Percentiles rank a stretch among this genome's conserved stretches.
Conservation (phyloP, 768 basidiomycete species). For the Rossbeevera mucosa region DNA sequence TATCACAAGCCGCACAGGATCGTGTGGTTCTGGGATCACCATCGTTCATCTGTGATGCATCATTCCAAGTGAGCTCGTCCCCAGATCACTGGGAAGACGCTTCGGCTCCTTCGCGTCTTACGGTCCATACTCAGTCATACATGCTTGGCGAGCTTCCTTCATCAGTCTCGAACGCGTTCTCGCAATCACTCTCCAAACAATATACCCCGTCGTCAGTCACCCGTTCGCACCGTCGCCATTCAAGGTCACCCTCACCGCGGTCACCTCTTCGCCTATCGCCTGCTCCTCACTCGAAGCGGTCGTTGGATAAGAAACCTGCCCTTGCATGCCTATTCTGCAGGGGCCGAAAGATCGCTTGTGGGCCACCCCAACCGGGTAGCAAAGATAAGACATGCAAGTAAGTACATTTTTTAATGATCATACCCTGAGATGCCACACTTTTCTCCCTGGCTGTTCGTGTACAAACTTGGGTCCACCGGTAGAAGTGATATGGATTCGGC, state of each 20-base stretch:
- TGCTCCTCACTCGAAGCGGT: slow-evolving; percentile 20
- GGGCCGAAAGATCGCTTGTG: slow-evolving; percentile 66
- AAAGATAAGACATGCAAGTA: slow-evolving; percentile 63
- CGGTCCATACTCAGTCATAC: slow-evolving; percentile 14
- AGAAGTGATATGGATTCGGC: slow-evolving; percentile 8
- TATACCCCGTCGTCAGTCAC: slow-evolving; percentile 10
- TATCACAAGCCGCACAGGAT: slow-evolving; percentile 15
- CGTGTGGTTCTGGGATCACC: slow-evolving; percentile 9
- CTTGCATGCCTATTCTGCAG: slow-evolving; percentile 64
- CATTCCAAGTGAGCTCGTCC: slow-evolving; percentile 5
- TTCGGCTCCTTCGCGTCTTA: slow-evolving; percentile 2
- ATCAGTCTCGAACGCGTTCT: slow-evolving; percentile 5
- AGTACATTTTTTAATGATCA: slow-evolving; percentile 27
- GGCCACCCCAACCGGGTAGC: slow-evolving; percentile 50
- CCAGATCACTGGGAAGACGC: slow-evolving; percentile 24
- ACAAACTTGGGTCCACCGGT: slow-evolving; percentile 11
- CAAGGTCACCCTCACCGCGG: slow-evolving; percentile 27
- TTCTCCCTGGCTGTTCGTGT: slow-evolving; percentile 3
- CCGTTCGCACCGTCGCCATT: slow-evolving; percentile 21
- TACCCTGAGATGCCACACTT: background rate
- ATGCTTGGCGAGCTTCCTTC: slow-evolving; percentile 17
- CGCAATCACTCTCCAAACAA: slow-evolving; percentile 12
- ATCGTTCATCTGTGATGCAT: slow-evolving; percentile 8
- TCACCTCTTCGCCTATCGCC: slow-evolving; percentile 20
- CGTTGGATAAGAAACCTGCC: slow-evolving; percentile 50